These are phyloP conservation scores for Colletotrichum sp. DNA, from an alignment of 2,329 filamentous ascomycete genomes.

Conservation along the genomic window DNA sequence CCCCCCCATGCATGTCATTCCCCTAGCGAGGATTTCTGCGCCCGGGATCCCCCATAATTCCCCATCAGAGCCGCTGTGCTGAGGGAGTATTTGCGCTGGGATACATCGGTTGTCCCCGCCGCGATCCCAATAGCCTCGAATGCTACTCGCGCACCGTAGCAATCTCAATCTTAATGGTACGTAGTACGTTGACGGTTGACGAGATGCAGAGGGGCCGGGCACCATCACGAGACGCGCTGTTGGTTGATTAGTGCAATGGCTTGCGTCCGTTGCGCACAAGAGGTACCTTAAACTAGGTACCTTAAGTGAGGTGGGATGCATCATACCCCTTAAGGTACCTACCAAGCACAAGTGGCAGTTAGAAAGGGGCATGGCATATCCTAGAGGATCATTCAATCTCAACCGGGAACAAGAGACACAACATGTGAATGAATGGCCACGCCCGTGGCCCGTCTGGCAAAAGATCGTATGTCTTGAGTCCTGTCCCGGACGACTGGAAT, in stretches of 20 bases:
- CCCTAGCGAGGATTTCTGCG: background rate
- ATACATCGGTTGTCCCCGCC: conserved; percentile 8
- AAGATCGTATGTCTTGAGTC: conserved; percentile 1
- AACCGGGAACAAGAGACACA: background rate
- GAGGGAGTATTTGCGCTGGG: background rate
- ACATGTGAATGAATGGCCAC: conserved; percentile 14
- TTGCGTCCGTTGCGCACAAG: background rate
- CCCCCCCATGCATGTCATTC: background rate
- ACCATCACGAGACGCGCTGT: conserved; percentile 3
- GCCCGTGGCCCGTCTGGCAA: background rate
- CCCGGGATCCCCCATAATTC: conserved; percentile 1
- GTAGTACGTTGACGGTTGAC: background rate
- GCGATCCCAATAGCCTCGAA: background rate
- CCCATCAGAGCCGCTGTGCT: background rate
- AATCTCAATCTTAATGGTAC: background rate
- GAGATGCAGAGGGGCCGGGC: conserved; percentile 1
- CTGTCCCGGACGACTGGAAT: conserved; percentile 8
- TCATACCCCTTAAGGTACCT: background rate
- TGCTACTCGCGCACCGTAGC: background rate
- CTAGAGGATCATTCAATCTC: background rate
- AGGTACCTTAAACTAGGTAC: background rate
- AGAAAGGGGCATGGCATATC: background rate
- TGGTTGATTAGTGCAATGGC: background rate
- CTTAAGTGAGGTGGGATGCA: background rate
- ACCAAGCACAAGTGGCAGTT: background rate